Base-by-base conservation (phyloP, 768 basidiomycete species). In the Mycena latifolia region DNA sequence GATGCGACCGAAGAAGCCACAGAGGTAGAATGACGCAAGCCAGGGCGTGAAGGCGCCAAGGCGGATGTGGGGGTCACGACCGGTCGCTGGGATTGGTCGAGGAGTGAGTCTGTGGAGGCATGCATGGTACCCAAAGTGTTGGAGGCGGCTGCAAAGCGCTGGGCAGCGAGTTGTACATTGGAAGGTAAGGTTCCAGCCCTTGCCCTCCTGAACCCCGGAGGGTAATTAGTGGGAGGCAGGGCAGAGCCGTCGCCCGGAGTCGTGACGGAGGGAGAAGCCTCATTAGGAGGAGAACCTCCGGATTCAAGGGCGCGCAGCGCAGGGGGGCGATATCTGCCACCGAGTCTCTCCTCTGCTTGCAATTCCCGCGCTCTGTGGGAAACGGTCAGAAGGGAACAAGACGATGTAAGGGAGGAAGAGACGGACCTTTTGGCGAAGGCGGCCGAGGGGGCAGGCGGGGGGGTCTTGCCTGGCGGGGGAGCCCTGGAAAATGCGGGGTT, bases 131-230 rank as follows among this genome's bases (percentile, higher is more conserved):
- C 78, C 71, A 89, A 76, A 33, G 85, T 87, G 78, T 78, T 86
- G 27, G 89, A 86, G 63, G 89, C 84, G 33, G 90, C 89, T 29
- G 90, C 90, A 78, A 89, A 94, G 63, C 90, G 88, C 77, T 94
- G 92, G 56, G 94, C 90, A 63, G 92, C 92, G 72, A 95, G 89
- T 75, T 92, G 91, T 57, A 97, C 91, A 77, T 96, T 96, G 71
- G 96, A 97, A 80, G 96, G 96, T 75, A 98, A 88, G 84, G 96
- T 98, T 63, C 96, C 97, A 71, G 96, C 97, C 89, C 96, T 90
- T 75, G 95, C 94, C 84, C 96, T 90, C 82, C 94, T 89, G 78
- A 95, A 97, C 66, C 94, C 93, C 60, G 92, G 85, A 66, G 93
- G 92, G 77, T 88, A 93, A 80, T 89, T 92, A 77, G 90, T 89